Percentiles rank a stretch among this genome's conserved stretches.
These are phyloP conservation scores for Neurospora tetrasperma DNA, from an alignment of 495 filamentous ascomycete species.

Conservation along the genomic window DNA sequence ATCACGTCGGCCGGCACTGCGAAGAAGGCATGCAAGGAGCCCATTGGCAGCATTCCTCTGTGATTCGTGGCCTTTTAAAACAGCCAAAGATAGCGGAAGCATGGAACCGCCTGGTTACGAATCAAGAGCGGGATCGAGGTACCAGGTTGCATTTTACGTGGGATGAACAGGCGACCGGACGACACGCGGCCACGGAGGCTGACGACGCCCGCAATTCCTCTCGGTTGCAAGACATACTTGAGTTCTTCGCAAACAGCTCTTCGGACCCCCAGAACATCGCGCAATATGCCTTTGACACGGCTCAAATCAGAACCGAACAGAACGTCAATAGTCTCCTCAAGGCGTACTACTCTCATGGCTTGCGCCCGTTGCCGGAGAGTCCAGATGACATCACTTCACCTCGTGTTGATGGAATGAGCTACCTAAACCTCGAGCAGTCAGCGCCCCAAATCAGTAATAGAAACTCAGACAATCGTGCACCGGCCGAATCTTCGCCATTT, in stretches of 20 bases:
- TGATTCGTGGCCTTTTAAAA: slow-evolving; percentile 16
- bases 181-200: not conserved
- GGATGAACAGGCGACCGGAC: slow-evolving; percentile 9
- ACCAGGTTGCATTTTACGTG: slow-evolving; percentile 11
- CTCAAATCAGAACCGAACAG: not conserved
- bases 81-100: slow-evolving; percentile 10
- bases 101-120: slow-evolving; percentile 11
- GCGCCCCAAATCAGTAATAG: not conserved
- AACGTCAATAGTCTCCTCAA: slow-evolving; percentile 7
- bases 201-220: not conserved
- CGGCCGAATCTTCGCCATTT: not conserved
- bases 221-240: slow-evolving; percentile 10
- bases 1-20: slow-evolving; percentile 16
- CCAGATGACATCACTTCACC: not conserved
- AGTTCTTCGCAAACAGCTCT: slow-evolving; percentile 7
- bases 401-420: not conserved
- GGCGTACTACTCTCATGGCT: not conserved
- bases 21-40: slow-evolving; percentile 11
- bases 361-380: not conserved
- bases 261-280: not conserved
- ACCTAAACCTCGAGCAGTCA: not conserved
- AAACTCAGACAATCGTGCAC: not conserved
- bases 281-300: not conserved
- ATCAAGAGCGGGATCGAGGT: slow-evolving; percentile 6
- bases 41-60: slow-evolving; percentile 17